Evolutionary conservation across 1,284 basidiomycete genomes (phyloP).

Genomic region (Cryptococcus sp.): DNA sequence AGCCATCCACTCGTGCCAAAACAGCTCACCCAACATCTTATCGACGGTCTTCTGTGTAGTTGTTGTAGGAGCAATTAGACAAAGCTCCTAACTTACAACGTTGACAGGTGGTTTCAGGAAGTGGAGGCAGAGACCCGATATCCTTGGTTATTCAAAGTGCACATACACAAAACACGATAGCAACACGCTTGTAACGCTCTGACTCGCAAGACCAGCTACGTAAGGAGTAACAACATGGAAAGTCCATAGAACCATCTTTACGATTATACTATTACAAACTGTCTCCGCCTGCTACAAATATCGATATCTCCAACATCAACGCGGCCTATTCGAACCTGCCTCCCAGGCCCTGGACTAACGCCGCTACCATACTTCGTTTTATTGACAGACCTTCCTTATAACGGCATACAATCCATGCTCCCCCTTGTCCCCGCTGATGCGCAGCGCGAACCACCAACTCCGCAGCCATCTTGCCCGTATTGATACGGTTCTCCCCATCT

Average conservation of each 20-base stretch:
- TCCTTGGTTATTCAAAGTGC: slow-evolving; percentile 6
- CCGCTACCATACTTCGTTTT: slow-evolving; percentile 41
- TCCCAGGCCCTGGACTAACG: slow-evolving; percentile 49
- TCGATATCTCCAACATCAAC: no score
- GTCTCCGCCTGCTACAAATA: no score
- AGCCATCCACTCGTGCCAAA: background rate
- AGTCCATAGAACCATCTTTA: no score
- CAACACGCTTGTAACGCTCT: no score
- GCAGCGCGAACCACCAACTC: slow-evolving; percentile 51
- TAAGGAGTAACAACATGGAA: no score
- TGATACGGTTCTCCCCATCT: slow-evolving; percentile 51
- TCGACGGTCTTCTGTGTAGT: background rate
- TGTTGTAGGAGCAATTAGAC: background rate
- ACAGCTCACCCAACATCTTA: slow-evolving; percentile 11
- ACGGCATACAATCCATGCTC: slow-evolving; percentile 46
- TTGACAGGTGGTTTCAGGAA: no score
- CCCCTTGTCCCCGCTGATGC: slow-evolving; percentile 29
- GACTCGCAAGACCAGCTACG: no score
- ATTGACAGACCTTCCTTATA: slow-evolving; percentile 51
- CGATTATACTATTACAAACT: no score
- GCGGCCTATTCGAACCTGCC: slow-evolving; percentile 37
- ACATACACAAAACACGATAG: background rate
- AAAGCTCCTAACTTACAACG: background rate
- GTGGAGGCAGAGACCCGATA: background rate
- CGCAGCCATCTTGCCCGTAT: slow-evolving; percentile 53